Evolutionary conservation across 179 eudicot species (phyloP).

Genomic region (Camellia oleifera): DNA sequence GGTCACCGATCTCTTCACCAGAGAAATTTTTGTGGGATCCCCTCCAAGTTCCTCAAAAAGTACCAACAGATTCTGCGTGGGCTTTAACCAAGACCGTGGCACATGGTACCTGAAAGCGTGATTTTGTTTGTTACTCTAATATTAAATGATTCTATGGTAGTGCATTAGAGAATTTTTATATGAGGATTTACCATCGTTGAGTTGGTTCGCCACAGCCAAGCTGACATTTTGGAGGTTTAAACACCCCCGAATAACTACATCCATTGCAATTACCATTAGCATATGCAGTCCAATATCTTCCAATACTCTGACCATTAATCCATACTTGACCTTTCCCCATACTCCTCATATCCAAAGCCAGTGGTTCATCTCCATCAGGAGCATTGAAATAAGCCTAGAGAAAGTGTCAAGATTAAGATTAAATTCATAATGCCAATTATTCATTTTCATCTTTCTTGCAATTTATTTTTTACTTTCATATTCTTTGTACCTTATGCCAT

Average conservation of each 20-base stretch:
- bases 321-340: slow-evolving; percentile 99
- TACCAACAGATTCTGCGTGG: slow-evolving; percentile 66
- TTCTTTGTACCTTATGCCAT: slow-evolving; percentile 79
- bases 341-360: slow-evolving; percentile 90
- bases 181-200: slow-evolving; percentile 67
- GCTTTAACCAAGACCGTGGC: slow-evolving; percentile 93
- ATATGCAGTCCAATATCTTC: slow-evolving; percentile 88
- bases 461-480: neutral
- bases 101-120: slow-evolving; percentile 75
- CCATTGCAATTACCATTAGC: slow-evolving; percentile 80
- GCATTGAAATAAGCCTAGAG: slow-evolving; percentile 80
- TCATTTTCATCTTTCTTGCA: neutral
- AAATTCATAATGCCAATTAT: neutral
- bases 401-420: neutral
- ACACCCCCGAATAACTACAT: slow-evolving; percentile 68
- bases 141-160: neutral
- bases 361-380: slow-evolving; percentile 79
- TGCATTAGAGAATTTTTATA: neutral
- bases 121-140: slow-evolving; percentile 7
- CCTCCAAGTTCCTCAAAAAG: slow-evolving; percentile 97
- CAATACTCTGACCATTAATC: slow-evolving; percentile 90
- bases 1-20: slow-evolving; percentile 68
- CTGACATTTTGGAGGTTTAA: slow-evolving; percentile 78
- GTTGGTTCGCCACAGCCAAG: slow-evolving; percentile 93
- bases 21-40: slow-evolving; percentile 68